Base-by-base conservation (phyloP, 345 rosid genomes). In the Hevea brasiliensis region DNA sequence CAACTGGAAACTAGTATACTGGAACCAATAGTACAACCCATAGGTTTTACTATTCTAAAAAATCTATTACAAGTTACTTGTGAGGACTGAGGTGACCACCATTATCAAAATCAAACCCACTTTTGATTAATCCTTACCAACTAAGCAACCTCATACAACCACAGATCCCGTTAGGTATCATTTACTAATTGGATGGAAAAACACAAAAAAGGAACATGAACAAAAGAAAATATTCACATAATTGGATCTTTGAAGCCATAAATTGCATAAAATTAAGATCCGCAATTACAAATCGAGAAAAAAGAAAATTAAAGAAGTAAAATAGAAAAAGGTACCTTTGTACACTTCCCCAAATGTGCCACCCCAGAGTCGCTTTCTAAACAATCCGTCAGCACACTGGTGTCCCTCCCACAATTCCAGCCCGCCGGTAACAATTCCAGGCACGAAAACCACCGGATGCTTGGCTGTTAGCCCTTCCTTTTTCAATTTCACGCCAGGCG, bases 361-460 rank as follows among this genome's bases (percentile, higher is more conserved):
- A 24, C 93, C 93, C 91, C 93, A 89, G 51, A 89, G 86, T n/a
- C 93, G 84, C 77, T 89, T 87, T 75, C 93, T 77, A 61, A 89
- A 89, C 84, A 89, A 72, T 11, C 91, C 91, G 0, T 87, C 91
- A 26, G 94, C 87, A 54, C 94, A 89, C 24, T 82, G 87, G 27
- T 87, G 89, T 0, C 94, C 94, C 62, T 89, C 91, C 94, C 90
- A 87, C 29, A 89, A 75, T 80, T 89, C 94, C 53, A 89, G 88
- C 51, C 93, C 91, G 8, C 89, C 91, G 2, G 91, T 89, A 56
- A 89, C 91, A 17, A 89, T 89, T 24, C 94, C 94, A 24, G 94
- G 89, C 23, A 89, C 94, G 65, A 89, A 89, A 5, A 89, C 89
- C 69, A 89, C 89, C 24, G 94, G 94, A 29, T 89, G 94, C 73